These are phyloP conservation scores for Saussurea involucrata DNA, from an alignment of 129 eudicot genomes.

Conservation along the genomic window DNA sequence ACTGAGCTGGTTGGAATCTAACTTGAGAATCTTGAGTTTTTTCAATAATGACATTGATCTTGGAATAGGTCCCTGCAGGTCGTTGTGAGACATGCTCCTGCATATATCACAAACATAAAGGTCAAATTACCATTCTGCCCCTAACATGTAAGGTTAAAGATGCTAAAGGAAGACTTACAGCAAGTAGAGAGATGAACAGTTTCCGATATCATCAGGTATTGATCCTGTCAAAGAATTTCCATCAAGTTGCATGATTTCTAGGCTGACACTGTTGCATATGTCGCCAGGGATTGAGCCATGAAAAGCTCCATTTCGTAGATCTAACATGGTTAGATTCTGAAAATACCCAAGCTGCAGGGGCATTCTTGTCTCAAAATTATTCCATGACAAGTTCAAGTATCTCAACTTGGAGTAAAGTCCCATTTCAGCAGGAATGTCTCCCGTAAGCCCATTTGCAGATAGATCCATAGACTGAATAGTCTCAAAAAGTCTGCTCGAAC, in stretches of 20 bases:
- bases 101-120: slow-evolving; percentile 3
- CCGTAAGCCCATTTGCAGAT: slow-evolving; percentile 61
- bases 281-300: slow-evolving; percentile 73
- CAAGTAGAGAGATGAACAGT: slow-evolving; percentile 85
- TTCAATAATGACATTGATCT: slow-evolving; percentile 63
- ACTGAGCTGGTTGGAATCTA: slow-evolving; percentile 66
- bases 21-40: slow-evolving; percentile 83
- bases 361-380: slow-evolving; percentile 62
- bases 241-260: slow-evolving; percentile 82
- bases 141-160: not conserved
- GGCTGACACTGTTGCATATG: slow-evolving; percentile 74
- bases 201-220: slow-evolving; percentile 74
- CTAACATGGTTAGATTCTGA: slow-evolving; percentile 69
- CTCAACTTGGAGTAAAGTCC: slow-evolving; percentile 65
- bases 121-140: not conserved
- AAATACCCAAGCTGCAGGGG: slow-evolving; percentile 80
- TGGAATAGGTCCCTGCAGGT: slow-evolving; percentile 63
- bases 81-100: slow-evolving; percentile 91
- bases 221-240: slow-evolving; percentile 70
- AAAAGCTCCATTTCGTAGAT: slow-evolving; percentile 59
- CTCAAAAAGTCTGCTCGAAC: slow-evolving; percentile 51
- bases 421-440: slow-evolving; percentile 81
- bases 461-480: slow-evolving; percentile 70
- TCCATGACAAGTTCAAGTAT: slow-evolving; percentile 91
- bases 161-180: slow-evolving; percentile 54